Conservation (phyloP, 108 stramenopile genomes). For the Cyclotella kingstonii region DNA sequence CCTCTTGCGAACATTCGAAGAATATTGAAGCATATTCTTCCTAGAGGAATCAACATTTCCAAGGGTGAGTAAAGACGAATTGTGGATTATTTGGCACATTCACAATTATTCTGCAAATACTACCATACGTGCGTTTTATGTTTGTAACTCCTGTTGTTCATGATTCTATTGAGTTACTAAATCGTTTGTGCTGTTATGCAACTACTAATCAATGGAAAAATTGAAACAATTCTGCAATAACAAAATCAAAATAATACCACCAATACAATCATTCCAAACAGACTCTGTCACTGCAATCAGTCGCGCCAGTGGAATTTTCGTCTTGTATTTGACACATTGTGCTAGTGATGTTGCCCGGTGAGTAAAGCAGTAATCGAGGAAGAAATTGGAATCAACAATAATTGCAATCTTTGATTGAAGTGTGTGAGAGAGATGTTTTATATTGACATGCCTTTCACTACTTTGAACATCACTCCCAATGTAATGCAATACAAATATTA, state of each 20-base stretch:
- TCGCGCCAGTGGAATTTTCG: slow-evolving; percentile 76
- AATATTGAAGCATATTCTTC: slow-evolving; percentile 69
- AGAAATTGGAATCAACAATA: no score
- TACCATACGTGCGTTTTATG: not conserved
- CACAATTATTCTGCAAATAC: no score
- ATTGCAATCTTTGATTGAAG: no score
- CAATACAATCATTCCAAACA: not conserved
- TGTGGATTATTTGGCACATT: no score
- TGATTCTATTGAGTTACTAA: not conserved
- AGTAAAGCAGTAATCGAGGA: no score
- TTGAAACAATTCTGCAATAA: no score
- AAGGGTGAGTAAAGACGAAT: slow-evolving; percentile 57
- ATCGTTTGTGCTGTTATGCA: not conserved
- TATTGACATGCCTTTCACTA: no score
- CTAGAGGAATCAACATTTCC: slow-evolving; percentile 68
- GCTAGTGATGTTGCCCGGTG: slow-evolving; percentile 75
- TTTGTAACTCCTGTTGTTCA: not conserved
- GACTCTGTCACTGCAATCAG: slow-evolving; percentile 57
- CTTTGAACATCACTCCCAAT: no score
- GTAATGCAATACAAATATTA: no score
- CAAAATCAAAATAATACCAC: no score
- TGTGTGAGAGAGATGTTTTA: no score
- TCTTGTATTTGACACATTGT: slow-evolving; percentile 81
- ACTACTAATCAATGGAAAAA: no score
- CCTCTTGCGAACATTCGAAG: slow-evolving; percentile 73